Evolutionary conservation across 306 rosid genomes (phyloP), one percentile per base, ranked within the genome.

Genomic region (Cucumis cinereus): DNA sequence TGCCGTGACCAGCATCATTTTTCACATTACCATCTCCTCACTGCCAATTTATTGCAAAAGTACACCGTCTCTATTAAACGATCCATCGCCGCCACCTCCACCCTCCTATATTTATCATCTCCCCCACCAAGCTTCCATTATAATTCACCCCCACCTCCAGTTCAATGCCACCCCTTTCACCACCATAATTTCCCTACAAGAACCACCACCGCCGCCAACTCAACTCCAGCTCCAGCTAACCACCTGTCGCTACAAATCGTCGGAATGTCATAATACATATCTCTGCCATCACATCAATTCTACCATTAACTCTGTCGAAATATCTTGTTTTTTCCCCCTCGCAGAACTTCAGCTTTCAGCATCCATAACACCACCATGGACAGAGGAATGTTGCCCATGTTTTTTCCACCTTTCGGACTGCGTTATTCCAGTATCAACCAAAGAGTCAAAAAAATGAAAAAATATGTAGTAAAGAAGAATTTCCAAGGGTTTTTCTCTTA

Each of bases 271-370:
- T n/a, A 78, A 78, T 26, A 24, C 47, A 55, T 56, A 75, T 54
- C 79, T 74, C 57, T 16, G 15, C 53, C 82, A 41, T 69, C 83
- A 6, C 79, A 75, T 52, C 71, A 15, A 14, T 75, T 64, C 63
- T 10, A 75, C 49, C 47, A 75, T 30, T 30, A 68, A 75, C 68
- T 80, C 77, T 47, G 58, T 54, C 13, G 1, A 61, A 30, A 9
- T 3, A 30, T 30, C 43, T 61, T 61, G 22, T 30, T 12, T 30
- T 61, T 10, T 10, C 33, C 16, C 8, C 40, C 43, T 61, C 22
- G 11, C 43, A 61, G 7, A 13, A 61, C 36, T 24, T 10, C 68
- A 28, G 22, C 68, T 61, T 61, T 61, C 41, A 12, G 41, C 12
- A 61, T 15, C 41, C 22, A 15, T 61, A 61, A 7, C 41, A 30